Conservation (phyloP, 805 yeast genomes). For the Candida nonsorbophila region DNA sequence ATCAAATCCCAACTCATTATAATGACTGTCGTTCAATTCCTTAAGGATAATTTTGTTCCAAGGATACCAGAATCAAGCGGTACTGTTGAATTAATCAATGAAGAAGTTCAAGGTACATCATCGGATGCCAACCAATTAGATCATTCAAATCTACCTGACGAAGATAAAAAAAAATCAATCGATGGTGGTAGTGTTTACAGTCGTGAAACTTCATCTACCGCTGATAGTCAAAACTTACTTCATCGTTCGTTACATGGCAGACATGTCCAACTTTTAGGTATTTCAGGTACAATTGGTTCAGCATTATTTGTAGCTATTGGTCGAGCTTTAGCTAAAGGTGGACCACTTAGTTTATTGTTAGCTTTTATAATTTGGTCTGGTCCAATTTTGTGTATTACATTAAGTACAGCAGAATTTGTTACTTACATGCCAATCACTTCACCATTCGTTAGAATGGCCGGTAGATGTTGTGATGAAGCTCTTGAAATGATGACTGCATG, state of each 20-base stretch:
- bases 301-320: conserved; percentile 75
- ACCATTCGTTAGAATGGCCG: conserved; percentile 70
- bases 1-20: too few species aligned
- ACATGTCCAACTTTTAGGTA: conserved; percentile 74
- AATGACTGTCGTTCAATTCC: conserved; percentile 6
- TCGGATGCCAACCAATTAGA: not conserved
- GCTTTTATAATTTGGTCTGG: conserved; percentile 66
- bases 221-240: conserved; percentile 10
- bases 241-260: conserved; percentile 53
- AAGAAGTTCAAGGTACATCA: not conserved
- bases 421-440: conserved; percentile 72
- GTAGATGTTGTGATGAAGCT: conserved; percentile 72
- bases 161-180: conserved; percentile 4
- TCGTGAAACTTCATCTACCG: conserved; percentile 10
- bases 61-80: conserved; percentile 6
- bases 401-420: conserved; percentile 74
- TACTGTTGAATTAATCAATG: not conserved
- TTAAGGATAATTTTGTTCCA: conserved; percentile 12
- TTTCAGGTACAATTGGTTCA: conserved; percentile 81
- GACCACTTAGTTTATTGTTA: conserved; percentile 63
- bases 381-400: conserved; percentile 62
- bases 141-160: too few species aligned
- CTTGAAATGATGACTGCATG: conserved; percentile 72
- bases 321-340: conserved; percentile 56
- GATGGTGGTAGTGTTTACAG: conserved; percentile 10